These are phyloP conservation scores for Voacanga thouarsii DNA, from an alignment of 257 asterid species.

Conservation along the genomic window DNA sequence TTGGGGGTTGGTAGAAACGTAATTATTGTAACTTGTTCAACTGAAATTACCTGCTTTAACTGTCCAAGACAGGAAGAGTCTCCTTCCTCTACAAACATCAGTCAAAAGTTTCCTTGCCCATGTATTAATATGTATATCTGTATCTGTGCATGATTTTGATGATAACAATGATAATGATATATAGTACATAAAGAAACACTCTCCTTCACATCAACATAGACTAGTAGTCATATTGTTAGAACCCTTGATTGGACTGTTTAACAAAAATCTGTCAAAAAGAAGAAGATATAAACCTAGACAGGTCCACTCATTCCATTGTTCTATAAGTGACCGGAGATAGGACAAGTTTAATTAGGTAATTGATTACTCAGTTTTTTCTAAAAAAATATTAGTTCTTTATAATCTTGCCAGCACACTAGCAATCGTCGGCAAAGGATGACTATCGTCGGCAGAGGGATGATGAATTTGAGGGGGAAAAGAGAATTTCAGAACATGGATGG, in stretches of 20 bases:
- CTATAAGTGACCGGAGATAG: no score
- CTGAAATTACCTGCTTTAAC: constrained; percentile 49
- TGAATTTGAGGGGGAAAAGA: no score
- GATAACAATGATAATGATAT: background rate
- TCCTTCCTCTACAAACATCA: constrained; percentile 5
- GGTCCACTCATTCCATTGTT: constrained; percentile 15
- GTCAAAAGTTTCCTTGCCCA: constrained; percentile 12
- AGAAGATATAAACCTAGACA: constrained; percentile 28
- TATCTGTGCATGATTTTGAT: background rate
- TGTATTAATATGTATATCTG: background rate
- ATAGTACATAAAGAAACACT: background rate
- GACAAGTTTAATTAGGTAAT: no score
- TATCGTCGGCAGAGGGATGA: no score
- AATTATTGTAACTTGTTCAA: constrained; percentile 46
- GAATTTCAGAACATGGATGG: no score
- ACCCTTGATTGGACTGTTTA: constrained; percentile 30
- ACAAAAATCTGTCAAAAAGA: constrained; percentile 25
- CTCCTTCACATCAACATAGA: background rate
- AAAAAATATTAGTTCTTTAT: no score
- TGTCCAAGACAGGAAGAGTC: constrained; percentile 28
- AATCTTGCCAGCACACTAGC: no score
- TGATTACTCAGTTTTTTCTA: no score
- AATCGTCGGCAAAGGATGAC: no score
- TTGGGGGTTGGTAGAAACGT: constrained; percentile 37
- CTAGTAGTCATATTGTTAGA: constrained; percentile 13